A percentile compares a stretch with the other conserved stretches of the same genome.
Conservation (phyloP, 1,284 basidiomycete species). For the Leccinum pallidistipes region DNA sequence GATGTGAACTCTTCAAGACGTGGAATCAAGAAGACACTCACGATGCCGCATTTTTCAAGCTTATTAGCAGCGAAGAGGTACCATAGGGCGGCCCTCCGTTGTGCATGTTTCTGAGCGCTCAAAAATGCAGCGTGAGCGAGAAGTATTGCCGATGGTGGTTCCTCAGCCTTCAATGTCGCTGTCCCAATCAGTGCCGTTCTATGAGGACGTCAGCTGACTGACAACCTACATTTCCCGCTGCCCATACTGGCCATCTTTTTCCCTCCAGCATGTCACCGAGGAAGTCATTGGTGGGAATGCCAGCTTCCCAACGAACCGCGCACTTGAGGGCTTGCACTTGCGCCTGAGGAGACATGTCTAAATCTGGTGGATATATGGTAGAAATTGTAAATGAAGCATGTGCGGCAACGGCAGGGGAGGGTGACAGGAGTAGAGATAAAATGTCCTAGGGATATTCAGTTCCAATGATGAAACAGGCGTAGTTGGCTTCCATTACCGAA, state of each 20-base stretch:
- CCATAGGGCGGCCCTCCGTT: constrained; percentile 69
- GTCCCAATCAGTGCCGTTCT: constrained; percentile 23
- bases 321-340: constrained; percentile 64
- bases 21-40: constrained; percentile 39
- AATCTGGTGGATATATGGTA: constrained; percentile 39
- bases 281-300: constrained; percentile 60
- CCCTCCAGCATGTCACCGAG: constrained; percentile 58
- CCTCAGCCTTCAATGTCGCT: constrained; percentile 62
- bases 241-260: constrained; percentile 80
- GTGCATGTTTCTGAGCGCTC: constrained; percentile 54
- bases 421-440: constrained; percentile 65
- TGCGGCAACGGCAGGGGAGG: constrained; percentile 57
- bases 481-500: constrained; percentile 46
- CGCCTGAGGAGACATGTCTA: constrained; percentile 56
- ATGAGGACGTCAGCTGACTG: neutral
- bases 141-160: constrained; percentile 71
- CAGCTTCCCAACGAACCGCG: constrained; percentile 74
- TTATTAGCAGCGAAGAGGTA: constrained; percentile 71
- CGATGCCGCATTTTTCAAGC: constrained; percentile 78
- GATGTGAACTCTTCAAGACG: neutral
- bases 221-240: constrained; percentile 67
- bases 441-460: constrained; percentile 55
- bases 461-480: constrained; percentile 1
- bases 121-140: constrained; percentile 74
- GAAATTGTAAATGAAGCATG: constrained; percentile 64